Percentiles rank a stretch among this genome's conserved stretches.
Evolutionary conservation across 139 green algal species (phyloP).

Genomic region (Yamagishiella unicocca): DNA sequence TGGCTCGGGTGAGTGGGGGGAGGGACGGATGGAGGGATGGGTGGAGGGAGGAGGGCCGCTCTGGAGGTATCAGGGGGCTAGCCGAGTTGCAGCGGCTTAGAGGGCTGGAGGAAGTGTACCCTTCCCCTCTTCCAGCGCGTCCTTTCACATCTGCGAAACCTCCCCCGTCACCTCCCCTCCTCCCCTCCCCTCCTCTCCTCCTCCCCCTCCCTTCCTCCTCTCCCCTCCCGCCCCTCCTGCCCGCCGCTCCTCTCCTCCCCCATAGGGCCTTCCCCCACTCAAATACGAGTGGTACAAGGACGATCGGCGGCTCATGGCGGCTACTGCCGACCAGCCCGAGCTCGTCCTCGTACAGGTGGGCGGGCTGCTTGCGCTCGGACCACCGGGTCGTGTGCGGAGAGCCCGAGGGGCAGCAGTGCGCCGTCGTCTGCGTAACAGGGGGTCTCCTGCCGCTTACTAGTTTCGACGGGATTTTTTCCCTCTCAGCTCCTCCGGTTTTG

Average conservation of each 20-base stretch:
- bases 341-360: slow-evolving; percentile 65
- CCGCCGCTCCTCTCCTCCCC: not conserved
- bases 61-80: not conserved
- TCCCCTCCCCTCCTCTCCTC: not conserved
- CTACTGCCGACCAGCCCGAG: slow-evolving; percentile 55
- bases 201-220: not conserved
- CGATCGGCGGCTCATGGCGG: slow-evolving; percentile 55
- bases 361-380: too few species aligned
- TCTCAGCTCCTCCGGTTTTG: too few species aligned
- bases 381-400: too few species aligned
- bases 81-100: too few species aligned
- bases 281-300: slow-evolving; percentile 75
- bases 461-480: too few species aligned
- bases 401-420: too few species aligned
- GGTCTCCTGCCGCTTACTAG: too few species aligned
- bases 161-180: not conserved
- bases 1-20: slow-evolving; percentile 52
- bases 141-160: not conserved
- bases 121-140: too few species aligned
- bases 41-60: not conserved
- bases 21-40: not conserved
- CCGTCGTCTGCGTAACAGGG: too few species aligned
- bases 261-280: slow-evolving; percentile 49
- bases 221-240: not conserved
- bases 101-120: too few species aligned